Evolutionary conservation across 306 rosid species (phyloP).

Genomic region (Rosa multiflora): DNA sequence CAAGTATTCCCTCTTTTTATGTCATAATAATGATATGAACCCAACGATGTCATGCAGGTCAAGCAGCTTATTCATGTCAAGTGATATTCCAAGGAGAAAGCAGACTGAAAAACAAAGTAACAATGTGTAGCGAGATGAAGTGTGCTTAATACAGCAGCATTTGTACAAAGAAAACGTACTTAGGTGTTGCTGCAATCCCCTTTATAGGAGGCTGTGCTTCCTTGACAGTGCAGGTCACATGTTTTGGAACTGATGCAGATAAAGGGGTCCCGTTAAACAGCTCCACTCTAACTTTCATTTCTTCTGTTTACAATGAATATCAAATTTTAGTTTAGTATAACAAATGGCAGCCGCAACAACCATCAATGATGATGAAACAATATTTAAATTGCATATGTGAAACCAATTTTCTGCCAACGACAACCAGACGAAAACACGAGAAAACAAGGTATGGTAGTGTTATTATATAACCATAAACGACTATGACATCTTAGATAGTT

Average conservation of each 20-base stretch:
- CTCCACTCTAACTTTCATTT: conserved; percentile 79
- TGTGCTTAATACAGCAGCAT: not conserved
- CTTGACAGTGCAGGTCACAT: conserved; percentile 76
- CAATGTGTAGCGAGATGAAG: not conserved
- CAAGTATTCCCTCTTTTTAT: not conserved
- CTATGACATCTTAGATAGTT: not conserved
- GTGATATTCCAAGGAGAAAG: conserved; percentile 8
- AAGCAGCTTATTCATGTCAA: conserved; percentile 17
- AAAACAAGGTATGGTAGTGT: not conserved
- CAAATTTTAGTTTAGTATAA: conserved; percentile 16
- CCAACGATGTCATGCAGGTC: not conserved
- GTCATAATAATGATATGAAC: not conserved
- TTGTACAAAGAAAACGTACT: conserved; percentile 35
- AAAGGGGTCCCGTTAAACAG: conserved; percentile 75
- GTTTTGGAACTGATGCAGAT: conserved; percentile 87
- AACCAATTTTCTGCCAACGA: not conserved
- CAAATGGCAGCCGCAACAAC: conserved; percentile 13
- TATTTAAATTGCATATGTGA: not conserved
- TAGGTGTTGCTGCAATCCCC: conserved; percentile 71
- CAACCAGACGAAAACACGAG: not conserved
- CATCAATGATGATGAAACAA: not conserved
- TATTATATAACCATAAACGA: not conserved
- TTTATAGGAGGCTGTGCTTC: conserved; percentile 53
- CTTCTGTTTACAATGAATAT: conserved; percentile 51
- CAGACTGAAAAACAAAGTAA: conserved; percentile 20